Evolutionary conservation across 169 alveolate genomes (phyloP), one percentile per base, ranked within the genome.

Genomic region (Theileria equi): DNA sequence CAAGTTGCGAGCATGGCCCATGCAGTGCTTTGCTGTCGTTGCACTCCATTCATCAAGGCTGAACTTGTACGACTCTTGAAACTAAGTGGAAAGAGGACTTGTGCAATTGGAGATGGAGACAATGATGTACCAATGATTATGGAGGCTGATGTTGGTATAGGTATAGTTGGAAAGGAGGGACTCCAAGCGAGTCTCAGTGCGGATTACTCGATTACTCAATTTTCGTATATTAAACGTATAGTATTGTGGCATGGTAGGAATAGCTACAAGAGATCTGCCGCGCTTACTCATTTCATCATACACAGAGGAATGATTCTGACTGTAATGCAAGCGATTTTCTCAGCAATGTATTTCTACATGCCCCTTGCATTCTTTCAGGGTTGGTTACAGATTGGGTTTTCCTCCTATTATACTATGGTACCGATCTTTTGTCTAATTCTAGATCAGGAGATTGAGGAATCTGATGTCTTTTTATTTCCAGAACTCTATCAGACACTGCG

Each of bases 31-130:
- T 97, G 98, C 83, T 97, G 99, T 80, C 82, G 99, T 64, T 97
- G 98, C 73, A 94, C 98, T 19, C 99, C 99, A 10, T 95, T 98
- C n/a, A 94, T 95, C 77, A 97, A 97, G 89, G 95, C 98, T 8
- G 93, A 93, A 32, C 93, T 97, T 1, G 98, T 94, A 23, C 77
- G 92, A n/a, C 71, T 76, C 19, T 72, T 90, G 26, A 86, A 89
- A 67, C 59, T 57, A 66, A 67, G 73, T 26, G 70, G 85, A 21
- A 79, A 89, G 55, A 87, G 98, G 62, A 92, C 96, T 0, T 90
- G 96, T 28, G 94, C 98, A 0, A 95, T 97, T 41, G 99, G 99
- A 10, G 99, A 97, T 84, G 99, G 99, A 4, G 99, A 99, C n/a
- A 97, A 97, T 74, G 99, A 97, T 78, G 99, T 97, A 17, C 98